Conservation (phyloP, 2,329 filamentous ascomycete genomes). For the Diaporthe sp. region DNA sequence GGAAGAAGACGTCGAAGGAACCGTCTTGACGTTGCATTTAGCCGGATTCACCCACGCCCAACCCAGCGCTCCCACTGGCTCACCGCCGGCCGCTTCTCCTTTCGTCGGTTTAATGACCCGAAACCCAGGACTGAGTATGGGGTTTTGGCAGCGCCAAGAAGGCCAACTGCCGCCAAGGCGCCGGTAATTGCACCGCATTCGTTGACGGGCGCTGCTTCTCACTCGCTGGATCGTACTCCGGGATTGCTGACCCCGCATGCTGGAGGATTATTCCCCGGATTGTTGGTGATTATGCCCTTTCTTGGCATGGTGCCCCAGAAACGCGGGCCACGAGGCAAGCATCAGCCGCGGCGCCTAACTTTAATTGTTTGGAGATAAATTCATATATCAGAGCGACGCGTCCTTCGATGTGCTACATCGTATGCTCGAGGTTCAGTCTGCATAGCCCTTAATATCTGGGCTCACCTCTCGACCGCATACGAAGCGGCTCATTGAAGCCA, state of each 20-base stretch:
- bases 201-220: neutral
- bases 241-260: conserved; percentile 21
- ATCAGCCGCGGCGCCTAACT: conserved; percentile 3
- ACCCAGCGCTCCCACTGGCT: conserved; percentile 13
- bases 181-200: conserved; percentile 26
- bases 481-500: conserved; percentile 14
- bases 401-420: neutral
- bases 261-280: conserved; percentile 27
- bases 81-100: neutral
- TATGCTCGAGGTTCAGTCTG: neutral
- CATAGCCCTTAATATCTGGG: neutral
- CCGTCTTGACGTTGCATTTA: conserved; percentile 33
- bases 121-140: neutral
- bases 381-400: conserved; percentile 14
- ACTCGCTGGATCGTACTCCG: conserved; percentile 29
- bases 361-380: neutral
- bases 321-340: conserved; percentile 8
- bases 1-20: conserved; percentile 22
- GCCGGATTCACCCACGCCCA: conserved; percentile 17
- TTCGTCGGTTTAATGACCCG: conserved; percentile 32
- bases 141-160: conserved; percentile 10
- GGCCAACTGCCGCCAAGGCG: conserved; percentile 27
- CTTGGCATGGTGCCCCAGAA: conserved; percentile 20
- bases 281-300: neutral
- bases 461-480: neutral